Evolutionary conservation across 306 rosid genomes (phyloP), one percentile per base, ranked within the genome.

Genomic region (Cyamopsis tetragonoloba): DNA sequence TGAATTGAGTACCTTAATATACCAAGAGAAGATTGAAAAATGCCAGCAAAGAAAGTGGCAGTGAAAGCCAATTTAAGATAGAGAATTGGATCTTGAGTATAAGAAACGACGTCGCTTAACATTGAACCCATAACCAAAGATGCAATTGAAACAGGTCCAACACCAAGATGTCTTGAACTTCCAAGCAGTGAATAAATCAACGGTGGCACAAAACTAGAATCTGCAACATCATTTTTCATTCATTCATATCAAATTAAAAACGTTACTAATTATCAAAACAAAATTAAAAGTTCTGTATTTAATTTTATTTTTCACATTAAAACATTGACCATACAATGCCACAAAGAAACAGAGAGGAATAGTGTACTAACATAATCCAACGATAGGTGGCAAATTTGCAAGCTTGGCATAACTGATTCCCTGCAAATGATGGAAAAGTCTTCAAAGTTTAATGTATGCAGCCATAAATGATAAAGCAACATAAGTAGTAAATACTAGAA

Each of bases 381-480:
- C 68, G 58, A 95, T 95, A 1, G 99, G 96, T 41, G 99, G 99
- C 91, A 95, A 76, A 79, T 85, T 86, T 65, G 99, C 99, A 68
- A 95, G 96, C 86, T 95, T 95, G 23, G 99, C 99, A 78, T 95
- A 95, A 43, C 99, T 95, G 61, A 95, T 90, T 32, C 99, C 99
- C 99, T 95, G 86, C 86, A 78, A 8, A 61, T n/a, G n/a, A n/a
- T n/a, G n/a, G n/a, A n/a, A n/a, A n/a, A n/a, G n/a, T n/a, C n/a
- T n/a, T n/a, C n/a, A n/a, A n/a, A n/a, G n/a, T n/a, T n/a, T n/a
- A n/a, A n/a, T n/a, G n/a, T n/a, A n/a, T n/a, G n/a, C n/a, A n/a
- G n/a, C n/a, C n/a, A n/a, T n/a, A n/a, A n/a, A n/a, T n/a, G n/a
- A n/a, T n/a, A n/a, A n/a, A n/a, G n/a, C n/a, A n/a, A n/a, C n/a